Base-by-base conservation (phyloP, 805 yeast genomes). In the Kluyveromyces wickerhamii region DNA sequence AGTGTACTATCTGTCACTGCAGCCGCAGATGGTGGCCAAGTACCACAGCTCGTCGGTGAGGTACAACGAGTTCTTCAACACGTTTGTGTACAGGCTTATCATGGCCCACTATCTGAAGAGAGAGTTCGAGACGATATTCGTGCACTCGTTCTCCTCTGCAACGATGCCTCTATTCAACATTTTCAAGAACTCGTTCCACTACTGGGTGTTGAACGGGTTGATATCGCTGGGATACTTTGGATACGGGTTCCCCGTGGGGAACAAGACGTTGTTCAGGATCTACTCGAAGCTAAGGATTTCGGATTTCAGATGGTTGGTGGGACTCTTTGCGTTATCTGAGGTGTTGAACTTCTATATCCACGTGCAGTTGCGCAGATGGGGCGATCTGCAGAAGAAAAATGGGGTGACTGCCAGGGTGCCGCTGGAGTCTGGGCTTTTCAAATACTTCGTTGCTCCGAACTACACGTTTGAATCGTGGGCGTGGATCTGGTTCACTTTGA, bases 151-250 rank as follows among this genome's bases (percentile, higher is more conserved):
- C 55, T 83, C 96, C 15, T 67, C 77, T 39, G 77, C 85, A 17
- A 92, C 98, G 10, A 92, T 92, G 98, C 98, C 98, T 4, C 50
- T 82, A 27, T 72, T 75, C 56, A 83, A 86, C 60, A 62, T 92
- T 39, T 83, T 89, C 70, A 86, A 88, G 63, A 92, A 92, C 65
- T 79, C 87, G 25, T 66, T 72, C 45, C 96, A 92, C 59, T 92
- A 92, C 63, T 89, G 96, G 96, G 57, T 84, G n/a, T 65, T 89
- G 45, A 80, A 87, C 36, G 96, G 97, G 7, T 54, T 72, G 9
- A 57, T 68, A 62, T 45, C 69, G 45, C 28, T 69, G 43, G 42
- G 51, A 64, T 47, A 79, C 72, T 77, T 62, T 49, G 47, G 67
- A 59, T 45, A 77, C 70, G 51, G 95, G 8, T 57, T 52, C 34